These are phyloP conservation scores for Geotrichum europaeum DNA, from an alignment of 1,139 yeast genomes.

Conservation along the genomic window DNA sequence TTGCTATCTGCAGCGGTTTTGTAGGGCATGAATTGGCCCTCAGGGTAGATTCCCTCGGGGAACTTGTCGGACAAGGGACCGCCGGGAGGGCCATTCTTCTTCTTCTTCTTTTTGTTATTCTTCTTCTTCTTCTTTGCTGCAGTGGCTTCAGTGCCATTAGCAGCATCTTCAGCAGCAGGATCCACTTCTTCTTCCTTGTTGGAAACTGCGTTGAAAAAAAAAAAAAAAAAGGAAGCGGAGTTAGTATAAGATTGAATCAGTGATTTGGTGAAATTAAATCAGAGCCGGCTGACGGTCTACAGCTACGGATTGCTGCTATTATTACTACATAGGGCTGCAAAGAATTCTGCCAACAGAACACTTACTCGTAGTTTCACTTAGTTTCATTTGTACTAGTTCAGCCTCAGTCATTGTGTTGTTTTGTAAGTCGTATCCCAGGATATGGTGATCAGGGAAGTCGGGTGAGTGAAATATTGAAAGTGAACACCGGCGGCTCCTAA, in stretches of 20 bases:
- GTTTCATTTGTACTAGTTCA: background rate
- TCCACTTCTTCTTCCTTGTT: background rate
- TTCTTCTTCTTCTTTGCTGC: slow-evolving; percentile 13
- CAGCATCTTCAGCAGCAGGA: background rate
- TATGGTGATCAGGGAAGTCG: background rate
- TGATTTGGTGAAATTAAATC: background rate
- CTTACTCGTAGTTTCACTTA: background rate
- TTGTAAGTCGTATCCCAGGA: background rate
- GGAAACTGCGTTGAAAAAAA: background rate
- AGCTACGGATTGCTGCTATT: background rate
- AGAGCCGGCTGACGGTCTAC: background rate
- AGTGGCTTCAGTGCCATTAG: background rate
- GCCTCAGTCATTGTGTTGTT: background rate
- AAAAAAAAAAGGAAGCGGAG: background rate
- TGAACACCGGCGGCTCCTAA: background rate
- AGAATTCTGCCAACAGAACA: background rate
- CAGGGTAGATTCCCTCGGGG: slow-evolving; percentile 15
- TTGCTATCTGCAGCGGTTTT: slow-evolving; percentile 72
- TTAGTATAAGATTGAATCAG: background rate
- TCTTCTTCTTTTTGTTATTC: slow-evolving; percentile 16
- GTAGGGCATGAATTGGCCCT: slow-evolving; percentile 27
- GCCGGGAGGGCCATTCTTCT: slow-evolving; percentile 16
- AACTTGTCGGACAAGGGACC: slow-evolving; percentile 16
- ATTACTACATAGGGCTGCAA: background rate
- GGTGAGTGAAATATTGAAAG: background rate